Conservation (phyloP, 2,329 filamentous ascomycete species). For the Fusarium brachygibbosum region DNA sequence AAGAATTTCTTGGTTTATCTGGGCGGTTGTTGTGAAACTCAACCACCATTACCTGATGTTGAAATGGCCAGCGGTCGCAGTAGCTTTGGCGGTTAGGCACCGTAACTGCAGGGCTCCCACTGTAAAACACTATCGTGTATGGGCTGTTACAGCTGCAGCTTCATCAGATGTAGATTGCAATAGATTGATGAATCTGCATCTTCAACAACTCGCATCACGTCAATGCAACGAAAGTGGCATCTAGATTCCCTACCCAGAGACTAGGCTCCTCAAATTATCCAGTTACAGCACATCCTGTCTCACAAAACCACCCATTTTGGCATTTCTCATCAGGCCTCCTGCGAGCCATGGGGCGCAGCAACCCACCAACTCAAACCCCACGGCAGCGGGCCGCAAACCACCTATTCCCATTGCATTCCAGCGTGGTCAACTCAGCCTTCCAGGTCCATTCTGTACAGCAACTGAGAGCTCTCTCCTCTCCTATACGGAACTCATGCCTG, state of each 20-base stretch:
- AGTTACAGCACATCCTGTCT: constrained; percentile 27
- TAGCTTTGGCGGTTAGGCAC: constrained; percentile 6
- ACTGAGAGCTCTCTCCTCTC: background rate
- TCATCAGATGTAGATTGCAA: constrained; percentile 6
- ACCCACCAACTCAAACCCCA: background rate
- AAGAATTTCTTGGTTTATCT: background rate
- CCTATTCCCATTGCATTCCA: constrained; percentile 17
- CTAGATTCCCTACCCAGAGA: background rate
- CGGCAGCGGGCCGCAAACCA: background rate
- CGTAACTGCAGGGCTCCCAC: background rate
- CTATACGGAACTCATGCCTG: background rate
- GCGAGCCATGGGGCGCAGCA: constrained; percentile 39
- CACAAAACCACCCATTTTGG: constrained; percentile 15
- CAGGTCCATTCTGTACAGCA: background rate
- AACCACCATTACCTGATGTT: background rate
- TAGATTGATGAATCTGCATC: constrained; percentile 1
- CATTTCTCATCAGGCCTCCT: constrained; percentile 36
- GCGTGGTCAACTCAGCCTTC: constrained; percentile 11
- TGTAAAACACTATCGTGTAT: background rate
- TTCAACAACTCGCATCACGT: constrained; percentile 5
- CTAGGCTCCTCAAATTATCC: constrained; percentile 20
- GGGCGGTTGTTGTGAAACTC: background rate
- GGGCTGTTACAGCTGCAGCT: background rate
- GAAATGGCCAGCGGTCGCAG: background rate
- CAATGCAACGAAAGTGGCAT: constrained; percentile 27